A percentile compares a stretch with the other conserved stretches of the same genome.
Conservation (phyloP, 305 asterid genomes). For the Striga hermonthica region DNA sequence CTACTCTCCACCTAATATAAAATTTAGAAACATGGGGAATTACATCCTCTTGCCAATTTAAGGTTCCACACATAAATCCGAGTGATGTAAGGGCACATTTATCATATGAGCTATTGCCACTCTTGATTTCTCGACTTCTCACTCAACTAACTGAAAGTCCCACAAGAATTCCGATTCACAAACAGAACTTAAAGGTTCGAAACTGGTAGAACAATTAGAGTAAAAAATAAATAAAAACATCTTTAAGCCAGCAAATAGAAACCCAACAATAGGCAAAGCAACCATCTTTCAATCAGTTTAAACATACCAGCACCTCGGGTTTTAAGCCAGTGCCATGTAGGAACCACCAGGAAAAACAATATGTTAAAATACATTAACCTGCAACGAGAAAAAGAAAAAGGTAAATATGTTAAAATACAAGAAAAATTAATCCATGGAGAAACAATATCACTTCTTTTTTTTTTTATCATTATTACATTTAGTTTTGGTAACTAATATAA, state of each 20-base stretch:
- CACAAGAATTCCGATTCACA: constrained; percentile 24
- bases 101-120: too few species aligned
- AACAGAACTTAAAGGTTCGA: constrained; percentile 6
- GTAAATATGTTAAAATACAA: background rate
- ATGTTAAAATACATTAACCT: too few species aligned
- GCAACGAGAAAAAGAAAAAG: constrained; percentile 26
- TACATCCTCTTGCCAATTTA: too few species aligned
- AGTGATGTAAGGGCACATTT: too few species aligned
- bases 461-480: too few species aligned
- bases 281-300: too few species aligned
- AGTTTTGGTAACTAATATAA: background rate
- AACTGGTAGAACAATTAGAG: too few species aligned
- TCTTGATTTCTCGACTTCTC: constrained; percentile 23
- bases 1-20: too few species aligned
- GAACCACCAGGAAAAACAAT: constrained; percentile 98
- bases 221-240: too few species aligned
- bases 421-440: constrained; percentile 6
- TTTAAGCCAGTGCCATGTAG: constrained; percentile 49
- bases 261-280: background rate
- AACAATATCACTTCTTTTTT: too few species aligned
- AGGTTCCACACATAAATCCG: too few species aligned
- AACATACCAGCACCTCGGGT: constrained; percentile 44
- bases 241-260: background rate
- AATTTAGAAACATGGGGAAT: too few species aligned
- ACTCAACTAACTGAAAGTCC: constrained; percentile 32